A percentile compares a stretch with the other conserved stretches of the same genome.
These are phyloP conservation scores for Globisporangium viniferum DNA, from an alignment of 352 stramenopile species.

Conservation along the genomic window DNA sequence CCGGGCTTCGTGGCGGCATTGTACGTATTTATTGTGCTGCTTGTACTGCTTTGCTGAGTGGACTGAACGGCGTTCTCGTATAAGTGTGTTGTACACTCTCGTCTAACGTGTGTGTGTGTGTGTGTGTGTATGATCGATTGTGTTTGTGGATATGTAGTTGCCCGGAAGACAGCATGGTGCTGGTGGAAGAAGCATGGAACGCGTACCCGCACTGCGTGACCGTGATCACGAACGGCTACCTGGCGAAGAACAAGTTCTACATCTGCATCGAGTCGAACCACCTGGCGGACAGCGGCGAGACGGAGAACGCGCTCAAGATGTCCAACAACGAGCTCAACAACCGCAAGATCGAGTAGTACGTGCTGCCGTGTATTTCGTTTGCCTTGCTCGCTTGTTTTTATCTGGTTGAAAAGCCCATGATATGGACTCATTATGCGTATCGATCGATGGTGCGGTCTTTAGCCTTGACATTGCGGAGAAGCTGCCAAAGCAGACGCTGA, in stretches of 20 bases:
- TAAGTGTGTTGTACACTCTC: not conserved
- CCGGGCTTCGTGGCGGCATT: conserved; percentile 75
- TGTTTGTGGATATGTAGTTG: conserved; percentile 34
- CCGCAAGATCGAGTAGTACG: conserved; percentile 74
- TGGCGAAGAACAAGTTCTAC: conserved; percentile 87
- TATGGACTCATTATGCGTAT: not conserved
- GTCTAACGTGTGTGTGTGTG: not conserved
- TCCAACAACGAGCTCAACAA: conserved; percentile 67
- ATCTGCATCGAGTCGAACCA: conserved; percentile 84
- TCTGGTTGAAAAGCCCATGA: not conserved
- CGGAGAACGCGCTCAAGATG: conserved; percentile 69
- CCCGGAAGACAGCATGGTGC: conserved; percentile 82
- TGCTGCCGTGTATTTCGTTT: conserved; percentile 2
- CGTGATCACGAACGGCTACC: conserved; percentile 81
- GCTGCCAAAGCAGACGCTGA: conserved; percentile 70
- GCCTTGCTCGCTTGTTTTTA: not conserved
- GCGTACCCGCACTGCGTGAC: conserved; percentile 85
- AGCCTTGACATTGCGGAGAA: conserved; percentile 79
- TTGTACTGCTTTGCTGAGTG: not conserved
- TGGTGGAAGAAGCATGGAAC: conserved; percentile 87
- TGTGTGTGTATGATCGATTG: not conserved
- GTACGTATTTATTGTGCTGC: conserved; percentile 30
- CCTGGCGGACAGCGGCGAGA: conserved; percentile 50
- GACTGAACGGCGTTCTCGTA: not conserved
- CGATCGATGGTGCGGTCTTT: not conserved